Base-by-base conservation (phyloP, 805 yeast species). In the Myxozyma neglecta region DNA sequence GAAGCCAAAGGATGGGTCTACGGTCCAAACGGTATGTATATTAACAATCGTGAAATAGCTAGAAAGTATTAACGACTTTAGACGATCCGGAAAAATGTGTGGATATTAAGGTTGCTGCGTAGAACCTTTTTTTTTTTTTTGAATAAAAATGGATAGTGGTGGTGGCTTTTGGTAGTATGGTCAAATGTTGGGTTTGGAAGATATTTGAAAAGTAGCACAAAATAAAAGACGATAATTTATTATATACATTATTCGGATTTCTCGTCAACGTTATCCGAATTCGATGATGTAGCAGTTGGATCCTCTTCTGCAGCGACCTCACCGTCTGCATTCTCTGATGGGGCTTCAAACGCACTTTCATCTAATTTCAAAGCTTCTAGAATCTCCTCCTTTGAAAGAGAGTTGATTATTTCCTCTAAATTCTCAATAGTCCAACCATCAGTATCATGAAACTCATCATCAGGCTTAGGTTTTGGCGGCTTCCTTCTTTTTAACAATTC, bases 1-100 rank as follows among this genome's bases (percentile, higher is more conserved):
- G 64, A 61, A n/a, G 29, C 53, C 18, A 24, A 35, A 10, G 45
- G 53, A 7, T 50, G 53, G 53, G 40, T 35, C 24, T 50, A 42
- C 20, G 56, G 49, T 47, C 43, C 49, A 6, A 34, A 54, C 9
- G 48, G 45, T 53, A 37, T 32, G 45, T 48, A 24, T n/a, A 37
- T 14, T 45, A 46, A 45, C 13, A 51, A 51, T 11, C 13, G 24
- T 16, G 1, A 10, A 47, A 2, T 5, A 24, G 29, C 5, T 24
- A 5, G 29, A 24, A 5, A 24, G 29, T 24, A 24, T 24, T 24
- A 24, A 24, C 29, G 29, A 24, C 29, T 24, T 24, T 16, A 42
- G 46, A 42, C 4, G 46, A 42, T 9, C 46, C 46, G n/a, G 46
- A 10, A n/a, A 42, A 42, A n/a, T 42, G 46, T n/a, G 20, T 42